Conservation (phyloP, 1,284 basidiomycete genomes). For the Trametes sp. region DNA sequence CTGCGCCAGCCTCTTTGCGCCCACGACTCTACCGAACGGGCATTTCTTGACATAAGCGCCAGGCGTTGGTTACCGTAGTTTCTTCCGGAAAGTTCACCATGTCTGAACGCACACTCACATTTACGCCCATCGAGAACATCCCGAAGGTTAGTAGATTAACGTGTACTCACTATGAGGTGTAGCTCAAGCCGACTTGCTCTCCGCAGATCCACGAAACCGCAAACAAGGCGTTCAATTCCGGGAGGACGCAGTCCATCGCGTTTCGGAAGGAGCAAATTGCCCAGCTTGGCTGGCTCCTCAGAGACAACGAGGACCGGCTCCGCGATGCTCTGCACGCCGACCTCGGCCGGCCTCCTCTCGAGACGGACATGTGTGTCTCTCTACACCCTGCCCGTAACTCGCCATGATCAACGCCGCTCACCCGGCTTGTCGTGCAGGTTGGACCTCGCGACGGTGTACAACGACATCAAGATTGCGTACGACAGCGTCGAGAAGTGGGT, state of each 20-base stretch:
- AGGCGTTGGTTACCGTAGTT: too few relatives aligned
- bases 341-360: slow-evolving; percentile 61
- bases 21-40: too few relatives aligned
- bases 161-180: too few relatives aligned
- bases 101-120: neutral
- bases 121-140: slow-evolving; percentile 31
- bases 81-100: too few relatives aligned
- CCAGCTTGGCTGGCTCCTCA: slow-evolving; percentile 67
- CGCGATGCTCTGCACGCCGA: slow-evolving; percentile 62
- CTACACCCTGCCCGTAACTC: neutral
- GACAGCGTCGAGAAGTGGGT: slow-evolving; percentile 80
- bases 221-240: slow-evolving; percentile 60
- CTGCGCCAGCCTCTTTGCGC: too few relatives aligned
- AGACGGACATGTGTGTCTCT: slow-evolving; percentile 61
- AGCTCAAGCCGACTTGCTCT: too few relatives aligned
- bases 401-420: neutral
- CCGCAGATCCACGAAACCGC: slow-evolving; percentile 61
- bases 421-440: slow-evolving; percentile 5
- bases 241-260: slow-evolving; percentile 63
- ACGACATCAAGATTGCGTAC: slow-evolving; percentile 70
- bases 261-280: slow-evolving; percentile 75
- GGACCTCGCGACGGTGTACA: slow-evolving; percentile 60
- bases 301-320: slow-evolving; percentile 67
- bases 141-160: slow-evolving; percentile 21
- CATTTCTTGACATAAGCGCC: too few relatives aligned